Percentiles rank a stretch among this genome's conserved stretches.
phyloP scores from a whole-genome alignment of 176 grass and related monocot species.

The Oryza glumipatula region DNA sequence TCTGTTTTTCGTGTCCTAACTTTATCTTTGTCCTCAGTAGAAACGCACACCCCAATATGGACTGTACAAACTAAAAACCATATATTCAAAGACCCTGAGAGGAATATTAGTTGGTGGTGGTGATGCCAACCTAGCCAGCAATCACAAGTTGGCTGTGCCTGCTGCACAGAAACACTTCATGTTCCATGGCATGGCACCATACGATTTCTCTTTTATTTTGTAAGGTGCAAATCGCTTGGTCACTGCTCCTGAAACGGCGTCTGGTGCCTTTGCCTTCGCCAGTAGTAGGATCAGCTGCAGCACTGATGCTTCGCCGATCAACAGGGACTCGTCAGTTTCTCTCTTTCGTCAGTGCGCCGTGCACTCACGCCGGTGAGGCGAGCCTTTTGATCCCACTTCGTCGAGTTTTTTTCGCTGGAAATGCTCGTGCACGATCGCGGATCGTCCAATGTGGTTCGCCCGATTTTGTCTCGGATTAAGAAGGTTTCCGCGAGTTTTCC shows the following conservation, averaged over 20 bases:
- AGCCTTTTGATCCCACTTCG: slow-evolving; percentile 38
- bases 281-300: not conserved
- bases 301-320: slow-evolving; percentile 7
- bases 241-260: not conserved
- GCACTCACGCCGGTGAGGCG: slow-evolving; percentile 8
- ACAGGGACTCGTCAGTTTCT: slow-evolving; percentile 7
- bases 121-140: slow-evolving; percentile 21
- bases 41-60: not conserved
- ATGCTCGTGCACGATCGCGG: slow-evolving; percentile 25
- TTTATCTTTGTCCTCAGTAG: no score
- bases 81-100: slow-evolving; percentile 2
- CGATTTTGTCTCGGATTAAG: not conserved
- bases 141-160: not conserved
- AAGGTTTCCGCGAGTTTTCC: slow-evolving; percentile 22
- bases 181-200: not conserved
- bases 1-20: no score
- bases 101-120: slow-evolving; percentile 11
- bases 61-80: not conserved
- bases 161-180: slow-evolving; percentile 25
- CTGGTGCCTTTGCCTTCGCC: slow-evolving; percentile 7
- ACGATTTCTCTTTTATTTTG: not conserved
- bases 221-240: not conserved
- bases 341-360: not conserved
- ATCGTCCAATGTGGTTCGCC: slow-evolving; percentile 5
- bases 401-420: not conserved